Evolutionary conservation across 208 protist species (phyloP), one percentile per base, ranked within the genome.

Genomic region (Acanthamoeba lenticulata): DNA sequence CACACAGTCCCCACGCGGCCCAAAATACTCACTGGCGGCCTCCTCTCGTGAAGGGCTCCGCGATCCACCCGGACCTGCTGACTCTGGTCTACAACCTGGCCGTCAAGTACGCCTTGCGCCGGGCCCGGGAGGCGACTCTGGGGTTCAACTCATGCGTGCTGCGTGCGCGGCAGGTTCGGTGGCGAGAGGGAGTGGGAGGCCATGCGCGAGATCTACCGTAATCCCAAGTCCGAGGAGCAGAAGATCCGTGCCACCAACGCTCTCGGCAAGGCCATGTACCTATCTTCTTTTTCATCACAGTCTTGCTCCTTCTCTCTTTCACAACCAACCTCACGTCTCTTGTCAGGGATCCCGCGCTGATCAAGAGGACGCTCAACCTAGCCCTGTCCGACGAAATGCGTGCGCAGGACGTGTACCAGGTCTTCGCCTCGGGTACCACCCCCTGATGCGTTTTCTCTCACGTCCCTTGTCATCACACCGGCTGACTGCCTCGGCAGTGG

Each of bases 161-260:
- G n/a, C n/a, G n/a, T n/a, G n/a, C 38, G 36, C 2, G 4, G 0
- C 85, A 91, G 85, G 49, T 81, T 67, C 27, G 89, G 89, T 29
- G 89, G 89, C 7, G 65, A 93, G 89, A 93, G 57, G 67, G 89
- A 93, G 44, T 93, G 89, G 89, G 89, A 93, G 29, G 89, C 60
- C 36, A 27, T 93, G 36, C 32, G 38, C 19, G 36, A 81, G 45
- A 83, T 93, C 42, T 93, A 93, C 29, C 57, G 89, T 19, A 81
- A 57, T 7, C 47, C 89, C n/a, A 55, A 93, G 29, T 83, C 67
- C 15, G 29, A 93, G 17, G 89, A 93, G 49, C 47, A 93, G 24
- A 74, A 57, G 45, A 57, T 93, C 21, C 57, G 89, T 15, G 57
- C 65, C 17, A 55, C 47, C 32, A 57, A 74, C 19, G 89, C 89